Base-by-base conservation (phyloP, 1,139 yeast species). In the Meyerozyma elateridarum region DNA sequence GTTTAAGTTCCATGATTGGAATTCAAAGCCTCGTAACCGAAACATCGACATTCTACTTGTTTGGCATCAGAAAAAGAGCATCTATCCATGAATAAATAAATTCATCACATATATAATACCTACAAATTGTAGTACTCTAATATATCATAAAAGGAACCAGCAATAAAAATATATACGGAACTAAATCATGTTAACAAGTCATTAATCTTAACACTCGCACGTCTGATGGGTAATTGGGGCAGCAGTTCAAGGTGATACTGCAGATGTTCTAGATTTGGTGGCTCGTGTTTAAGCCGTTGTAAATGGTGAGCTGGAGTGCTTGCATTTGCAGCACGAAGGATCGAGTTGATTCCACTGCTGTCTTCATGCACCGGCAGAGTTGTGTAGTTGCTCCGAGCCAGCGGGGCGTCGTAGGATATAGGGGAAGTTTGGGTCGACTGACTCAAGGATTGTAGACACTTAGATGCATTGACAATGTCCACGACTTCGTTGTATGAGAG, bases 401-500 rank as follows among this genome's bases (percentile, higher is more conserved):
- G 27, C 27, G 19, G 19, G 4, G 15, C 25, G 2, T 24, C 27
- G 27, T 24, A 14, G n/a, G 18, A 24, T 2, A 24, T 24, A 7
- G 22, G 13, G 12, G 18, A 14, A 4, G 27, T 24, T 8, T 24
- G 27, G 2, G 27, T 20, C 22, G 48, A 35, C 32, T 42, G 40
- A 32, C 59, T 45, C 32, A 64, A 46, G 14, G 59, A 52, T 41
- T 64, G 69, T 18, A 65, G 51, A 36, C 70, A 64, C 39, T 56
- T 55, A 15, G 69, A 63, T 4, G 71, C 72, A 40, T 59, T 61
- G 11, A 64, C 59, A 11, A 65, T 51, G 31, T 63, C 71, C 34
- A 53, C 44, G 49, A 58, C 49, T 22, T 58, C 64, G 33, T 29
- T 26, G 27, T 28, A 28, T 18, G 33, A 21, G 30, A 33, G 27